Percentiles rank a stretch among this genome's conserved stretches.
phyloP scores from a whole-genome alignment of 768 basidiomycete species.

The Tephrocybe sp. region DNA sequence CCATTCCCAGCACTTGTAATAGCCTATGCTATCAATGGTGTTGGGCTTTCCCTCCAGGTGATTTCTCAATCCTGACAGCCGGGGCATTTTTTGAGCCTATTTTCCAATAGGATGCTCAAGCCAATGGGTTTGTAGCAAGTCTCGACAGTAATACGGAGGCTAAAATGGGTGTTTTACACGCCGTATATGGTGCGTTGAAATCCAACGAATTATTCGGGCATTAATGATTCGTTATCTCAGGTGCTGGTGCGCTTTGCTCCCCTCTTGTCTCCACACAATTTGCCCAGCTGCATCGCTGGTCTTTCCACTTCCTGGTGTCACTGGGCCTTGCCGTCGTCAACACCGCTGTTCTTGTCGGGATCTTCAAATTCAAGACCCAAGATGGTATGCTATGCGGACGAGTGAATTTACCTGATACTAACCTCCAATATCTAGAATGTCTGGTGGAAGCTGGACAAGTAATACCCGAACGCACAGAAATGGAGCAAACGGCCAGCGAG shows the following conservation, averaged over 20 bases:
- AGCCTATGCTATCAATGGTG: slow-evolving; percentile 29
- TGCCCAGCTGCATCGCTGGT: slow-evolving; percentile 64
- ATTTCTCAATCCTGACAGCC: not conserved
- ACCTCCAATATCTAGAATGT: slow-evolving; percentile 37
- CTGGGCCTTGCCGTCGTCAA: slow-evolving; percentile 66
- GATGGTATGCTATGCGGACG: slow-evolving; percentile 46
- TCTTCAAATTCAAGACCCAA: slow-evolving; percentile 72
- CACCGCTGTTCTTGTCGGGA: slow-evolving; percentile 44
- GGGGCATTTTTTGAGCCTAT: not conserved
- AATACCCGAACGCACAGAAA: slow-evolving; percentile 31
- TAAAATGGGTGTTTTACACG: slow-evolving; percentile 73
- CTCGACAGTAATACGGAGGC: slow-evolving; percentile 52
- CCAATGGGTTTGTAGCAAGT: slow-evolving; percentile 67
- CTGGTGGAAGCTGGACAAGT: slow-evolving; percentile 47
- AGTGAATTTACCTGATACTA: not conserved
- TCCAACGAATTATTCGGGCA: not conserved
- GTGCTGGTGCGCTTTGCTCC: slow-evolving; percentile 62
- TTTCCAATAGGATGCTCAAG: slow-evolving; percentile 59
- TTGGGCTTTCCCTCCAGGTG: slow-evolving; percentile 36
- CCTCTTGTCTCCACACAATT: slow-evolving; percentile 86
- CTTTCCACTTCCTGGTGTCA: slow-evolving; percentile 74
- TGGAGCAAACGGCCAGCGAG: slow-evolving; percentile 11
- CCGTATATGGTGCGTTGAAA: slow-evolving; percentile 52
- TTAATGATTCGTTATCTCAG: slow-evolving; percentile 29
- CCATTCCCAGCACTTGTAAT: slow-evolving; percentile 56